Evolutionary conservation across 2,329 filamentous ascomycete species (phyloP), one percentile per base, ranked within the genome.

Genomic region (Colletotrichum melonis): DNA sequence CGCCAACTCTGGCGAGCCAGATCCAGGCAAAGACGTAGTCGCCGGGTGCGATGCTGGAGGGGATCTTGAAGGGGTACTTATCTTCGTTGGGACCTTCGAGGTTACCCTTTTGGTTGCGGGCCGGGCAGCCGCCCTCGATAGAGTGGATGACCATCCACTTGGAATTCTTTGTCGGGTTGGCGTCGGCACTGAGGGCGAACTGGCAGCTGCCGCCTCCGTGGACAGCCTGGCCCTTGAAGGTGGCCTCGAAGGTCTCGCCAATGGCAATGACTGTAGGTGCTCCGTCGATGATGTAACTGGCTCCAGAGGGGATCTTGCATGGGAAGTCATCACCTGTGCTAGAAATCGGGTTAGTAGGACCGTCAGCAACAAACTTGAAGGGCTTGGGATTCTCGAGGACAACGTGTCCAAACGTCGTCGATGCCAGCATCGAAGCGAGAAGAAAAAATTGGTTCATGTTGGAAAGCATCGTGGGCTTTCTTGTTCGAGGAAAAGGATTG

Each of bases 1-100:
- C 67, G 1, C 67, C 70, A 7, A 73, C 46, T 0, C 70, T 57
- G 14, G 70, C 67, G 24, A 65, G 67, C 70, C 70, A 73, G n/a
- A 52, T 70, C 70, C 70, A 73, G 32, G 70, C 70, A n/a, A 73
- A 73, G 12, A 67, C 60, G 22, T 73, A 73, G 30, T 73, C 70
- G 1, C 70, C 70, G 7, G 70, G 70, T 24, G 60, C 14, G 22
- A 73, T 73, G n/a, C 60, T 63, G 19, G 58, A n/a, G 5, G 70
- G 70, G 7, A 73, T 49, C 4, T 22, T 14, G 55, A 73, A 73
- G n/a, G 67, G 35, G 12, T 65, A 73, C 60, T 73, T 58, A 65
- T 73, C 70, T 56, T 49, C 16, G 4, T 73, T 73, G 1, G 59
- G 59, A 8, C 70, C 70, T 35, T 70, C 60, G 60, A 73, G 67